phyloP scores from a whole-genome alignment of 129 eudicot genomes.

The Centrapalus pauciflorus region DNA sequence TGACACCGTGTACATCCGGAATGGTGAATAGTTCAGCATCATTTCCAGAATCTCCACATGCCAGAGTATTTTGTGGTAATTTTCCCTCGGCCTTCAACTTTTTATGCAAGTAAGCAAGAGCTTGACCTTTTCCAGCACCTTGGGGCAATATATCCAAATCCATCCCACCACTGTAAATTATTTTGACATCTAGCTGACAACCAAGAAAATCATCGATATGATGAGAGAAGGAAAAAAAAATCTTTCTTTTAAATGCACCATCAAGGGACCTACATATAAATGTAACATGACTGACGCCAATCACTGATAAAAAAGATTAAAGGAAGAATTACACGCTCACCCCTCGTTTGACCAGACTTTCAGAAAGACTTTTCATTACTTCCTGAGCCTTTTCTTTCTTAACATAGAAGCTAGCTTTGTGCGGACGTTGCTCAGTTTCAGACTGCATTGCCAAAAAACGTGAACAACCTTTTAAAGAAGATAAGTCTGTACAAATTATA shows the following conservation, averaged over 20 bases:
- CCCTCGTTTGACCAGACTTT: slow-evolving; percentile 57
- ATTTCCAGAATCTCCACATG: slow-evolving; percentile 95
- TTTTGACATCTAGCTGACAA: slow-evolving; percentile 77
- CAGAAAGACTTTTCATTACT: slow-evolving; percentile 56
- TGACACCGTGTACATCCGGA: slow-evolving; percentile 89
- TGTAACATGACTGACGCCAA: not conserved
- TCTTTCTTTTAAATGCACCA: not conserved
- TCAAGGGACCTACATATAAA: not conserved
- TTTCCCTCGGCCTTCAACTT: slow-evolving; percentile 50
- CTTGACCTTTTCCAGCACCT: slow-evolving; percentile 98
- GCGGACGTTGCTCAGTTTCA: slow-evolving; percentile 88
- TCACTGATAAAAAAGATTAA: not conserved
- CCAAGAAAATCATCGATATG: not conserved
- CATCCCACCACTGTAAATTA: slow-evolving; percentile 84
- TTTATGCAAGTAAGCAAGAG: slow-evolving; percentile 82
- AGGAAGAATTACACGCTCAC: slow-evolving; percentile 30
- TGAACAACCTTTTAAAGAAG: not conserved
- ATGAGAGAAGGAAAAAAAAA: not conserved
- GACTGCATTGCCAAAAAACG: slow-evolving; percentile 47
- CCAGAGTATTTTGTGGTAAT: slow-evolving; percentile 72
- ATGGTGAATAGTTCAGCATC: slow-evolving; percentile 90
- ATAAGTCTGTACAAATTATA: not conserved
- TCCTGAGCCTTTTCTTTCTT: slow-evolving; percentile 74
- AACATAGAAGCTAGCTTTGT: slow-evolving; percentile 77
- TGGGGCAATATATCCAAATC: slow-evolving; percentile 84